Percentiles rank a stretch among this genome's conserved stretches.
Evolutionary conservation across 768 basidiomycete species (phyloP).

Genomic region (Phallus indusiatus): DNA sequence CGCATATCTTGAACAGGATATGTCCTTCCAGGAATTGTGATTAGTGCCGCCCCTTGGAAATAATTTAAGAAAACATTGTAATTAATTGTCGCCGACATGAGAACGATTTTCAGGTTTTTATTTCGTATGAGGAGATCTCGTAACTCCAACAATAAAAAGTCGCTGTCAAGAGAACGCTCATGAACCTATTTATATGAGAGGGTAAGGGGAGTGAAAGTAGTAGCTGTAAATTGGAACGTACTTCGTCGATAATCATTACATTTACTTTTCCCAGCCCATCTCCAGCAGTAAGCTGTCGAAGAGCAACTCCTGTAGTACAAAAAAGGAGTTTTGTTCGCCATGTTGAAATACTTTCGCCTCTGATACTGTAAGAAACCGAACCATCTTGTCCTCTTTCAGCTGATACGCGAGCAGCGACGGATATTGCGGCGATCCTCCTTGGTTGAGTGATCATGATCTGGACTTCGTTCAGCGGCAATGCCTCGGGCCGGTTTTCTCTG

Average conservation of each 20-base stretch:
- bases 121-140: conserved; percentile 63
- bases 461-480: background rate
- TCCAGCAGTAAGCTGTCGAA: conserved; percentile 66
- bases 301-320: conserved; percentile 90
- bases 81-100: conserved; percentile 96
- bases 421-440: conserved; percentile 78
- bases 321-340: conserved; percentile 70
- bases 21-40: conserved; percentile 77
- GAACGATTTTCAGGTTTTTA: conserved; percentile 60
- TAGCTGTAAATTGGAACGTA: conserved; percentile 20
- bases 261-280: conserved; percentile 63
- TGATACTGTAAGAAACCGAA: conserved; percentile 80
- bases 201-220: background rate
- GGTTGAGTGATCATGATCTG: conserved; percentile 82
- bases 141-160: conserved; percentile 79
- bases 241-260: conserved; percentile 89
- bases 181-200: conserved; percentile 51
- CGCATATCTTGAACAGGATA: conserved; percentile 71
- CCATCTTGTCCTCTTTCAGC: conserved; percentile 68
- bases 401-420: conserved; percentile 81
- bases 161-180: conserved; percentile 85
- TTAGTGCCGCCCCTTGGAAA: conserved; percentile 69
- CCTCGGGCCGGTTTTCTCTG: conserved; percentile 39
- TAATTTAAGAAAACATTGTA: conserved; percentile 78
- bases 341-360: conserved; percentile 70